Percentiles rank a stretch among this genome's conserved stretches.
Conservation (phyloP, 192 early-diverging fungal species). For the Chytriomyces hyalinus region DNA sequence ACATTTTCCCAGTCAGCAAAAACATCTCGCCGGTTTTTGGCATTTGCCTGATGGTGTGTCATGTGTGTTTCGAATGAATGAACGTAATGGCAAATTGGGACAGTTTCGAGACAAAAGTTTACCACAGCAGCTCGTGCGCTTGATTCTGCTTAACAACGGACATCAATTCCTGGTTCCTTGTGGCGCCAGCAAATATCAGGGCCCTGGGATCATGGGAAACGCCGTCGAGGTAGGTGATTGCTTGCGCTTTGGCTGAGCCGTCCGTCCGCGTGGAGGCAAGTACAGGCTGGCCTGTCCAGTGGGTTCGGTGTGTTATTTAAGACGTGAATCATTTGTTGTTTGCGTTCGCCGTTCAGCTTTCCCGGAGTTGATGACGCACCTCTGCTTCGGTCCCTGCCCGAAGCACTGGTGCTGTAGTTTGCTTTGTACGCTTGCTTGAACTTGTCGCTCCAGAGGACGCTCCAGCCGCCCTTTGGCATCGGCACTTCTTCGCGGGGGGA, state of each 20-base stretch:
- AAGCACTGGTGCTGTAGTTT: background rate
- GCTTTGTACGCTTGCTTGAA: background rate
- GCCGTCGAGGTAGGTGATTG: conserved; percentile 70
- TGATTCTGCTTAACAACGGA: conserved; percentile 70
- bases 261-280: conserved; percentile 38
- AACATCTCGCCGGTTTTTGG: conserved; percentile 72
- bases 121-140: conserved; percentile 71
- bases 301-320: too few species aligned
- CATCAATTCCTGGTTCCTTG: conserved; percentile 74
- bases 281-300: background rate
- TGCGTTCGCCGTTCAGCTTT: background rate
- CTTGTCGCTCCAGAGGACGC: background rate
- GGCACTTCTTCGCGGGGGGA: background rate
- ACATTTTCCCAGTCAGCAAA: conserved; percentile 70
- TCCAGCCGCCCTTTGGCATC: conserved; percentile 2
- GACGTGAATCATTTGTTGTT: background rate
- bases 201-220: conserved; percentile 66
- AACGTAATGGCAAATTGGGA: background rate
- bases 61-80: background rate
- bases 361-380: background rate
- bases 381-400: background rate
- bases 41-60: conserved; percentile 58
- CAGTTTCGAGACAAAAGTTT: conserved; percentile 21
- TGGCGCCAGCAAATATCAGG: conserved; percentile 67
- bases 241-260: conserved; percentile 54